Conservation (phyloP, 2,329 filamentous ascomycete species). For the Diaporthe sp. region DNA sequence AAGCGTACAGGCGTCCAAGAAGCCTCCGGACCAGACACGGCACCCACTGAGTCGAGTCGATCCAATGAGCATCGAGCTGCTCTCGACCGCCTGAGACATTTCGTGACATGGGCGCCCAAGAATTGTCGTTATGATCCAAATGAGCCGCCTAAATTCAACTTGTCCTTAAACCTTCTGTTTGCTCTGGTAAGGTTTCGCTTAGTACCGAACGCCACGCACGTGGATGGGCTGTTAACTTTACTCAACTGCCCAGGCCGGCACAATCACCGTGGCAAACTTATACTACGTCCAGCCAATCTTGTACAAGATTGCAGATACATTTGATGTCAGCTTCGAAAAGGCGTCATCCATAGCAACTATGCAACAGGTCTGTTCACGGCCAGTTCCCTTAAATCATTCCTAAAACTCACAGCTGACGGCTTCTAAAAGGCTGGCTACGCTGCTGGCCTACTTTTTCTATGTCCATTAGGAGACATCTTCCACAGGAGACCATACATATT, state of each 20-base stretch:
- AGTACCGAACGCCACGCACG: background rate
- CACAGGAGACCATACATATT: conserved; percentile 79
- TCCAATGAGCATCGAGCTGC: conserved; percentile 34
- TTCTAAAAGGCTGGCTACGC: conserved; percentile 75
- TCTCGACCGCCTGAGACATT: background rate
- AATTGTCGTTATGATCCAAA: conserved; percentile 78
- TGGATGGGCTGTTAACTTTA: background rate
- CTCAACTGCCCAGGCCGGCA: conserved; percentile 57
- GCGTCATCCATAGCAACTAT: conserved; percentile 79
- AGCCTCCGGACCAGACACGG: background rate
- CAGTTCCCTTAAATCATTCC: too few species aligned
- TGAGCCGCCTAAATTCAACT: conserved; percentile 76
- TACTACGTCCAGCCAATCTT: conserved; percentile 88
- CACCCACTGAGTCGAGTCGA: background rate
- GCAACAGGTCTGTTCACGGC: conserved; percentile 64
- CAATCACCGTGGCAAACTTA: conserved; percentile 83
- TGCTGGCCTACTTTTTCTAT: conserved; percentile 78
- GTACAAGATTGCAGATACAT: conserved; percentile 80
- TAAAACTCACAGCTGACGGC: background rate
- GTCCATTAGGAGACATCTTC: conserved; percentile 81
- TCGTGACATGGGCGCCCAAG: conserved; percentile 71
- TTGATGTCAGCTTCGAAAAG: conserved; percentile 77
- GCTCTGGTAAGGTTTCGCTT: conserved; percentile 64
- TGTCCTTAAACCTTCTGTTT: conserved; percentile 79
- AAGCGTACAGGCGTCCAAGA: background rate